Conservation (phyloP, 1,139 yeast species). For the Suhomyces ambrosiae region DNA sequence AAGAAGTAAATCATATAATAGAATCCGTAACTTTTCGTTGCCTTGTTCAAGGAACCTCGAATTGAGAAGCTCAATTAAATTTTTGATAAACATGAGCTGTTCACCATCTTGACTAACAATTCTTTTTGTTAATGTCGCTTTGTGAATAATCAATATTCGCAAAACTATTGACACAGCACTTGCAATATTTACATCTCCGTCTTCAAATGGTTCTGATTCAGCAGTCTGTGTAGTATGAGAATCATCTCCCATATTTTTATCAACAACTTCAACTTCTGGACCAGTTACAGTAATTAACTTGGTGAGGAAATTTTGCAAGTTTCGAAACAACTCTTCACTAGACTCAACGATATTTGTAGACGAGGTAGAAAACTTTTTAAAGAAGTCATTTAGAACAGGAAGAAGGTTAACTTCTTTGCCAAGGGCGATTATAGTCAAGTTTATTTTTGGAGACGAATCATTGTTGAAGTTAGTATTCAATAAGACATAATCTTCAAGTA, state of each 20-base stretch:
- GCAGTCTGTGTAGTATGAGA: neutral
- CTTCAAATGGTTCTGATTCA: neutral
- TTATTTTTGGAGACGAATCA: constrained; percentile 2
- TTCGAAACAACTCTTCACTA: constrained; percentile 22
- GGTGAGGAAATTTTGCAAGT: constrained; percentile 14
- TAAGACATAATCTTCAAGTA: constrained; percentile 33
- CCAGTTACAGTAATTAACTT: constrained; percentile 17
- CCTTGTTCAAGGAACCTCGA: constrained; percentile 39
- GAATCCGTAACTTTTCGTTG: constrained; percentile 55
- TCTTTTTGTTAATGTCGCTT: constrained; percentile 37
- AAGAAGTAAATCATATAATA: constrained; percentile 63
- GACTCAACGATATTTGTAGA: constrained; percentile 25
- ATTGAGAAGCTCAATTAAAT: constrained; percentile 49
- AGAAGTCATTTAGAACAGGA: constrained; percentile 40
- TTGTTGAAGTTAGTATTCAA: constrained; percentile 15
- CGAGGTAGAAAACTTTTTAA: constrained; percentile 41
- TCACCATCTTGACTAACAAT: constrained; percentile 36
- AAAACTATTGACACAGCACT: constrained; percentile 45
- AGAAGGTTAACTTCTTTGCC: constrained; percentile 20
- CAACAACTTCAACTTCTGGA: neutral
- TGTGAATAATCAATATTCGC: constrained; percentile 63
- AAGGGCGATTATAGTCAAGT: neutral
- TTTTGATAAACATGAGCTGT: constrained; percentile 41
- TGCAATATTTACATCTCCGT: constrained; percentile 1
- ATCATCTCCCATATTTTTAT: neutral